Evolutionary conservation across 2,329 filamentous ascomycete genomes (phyloP).

Genomic region (Diaporthe citriasiana): DNA sequence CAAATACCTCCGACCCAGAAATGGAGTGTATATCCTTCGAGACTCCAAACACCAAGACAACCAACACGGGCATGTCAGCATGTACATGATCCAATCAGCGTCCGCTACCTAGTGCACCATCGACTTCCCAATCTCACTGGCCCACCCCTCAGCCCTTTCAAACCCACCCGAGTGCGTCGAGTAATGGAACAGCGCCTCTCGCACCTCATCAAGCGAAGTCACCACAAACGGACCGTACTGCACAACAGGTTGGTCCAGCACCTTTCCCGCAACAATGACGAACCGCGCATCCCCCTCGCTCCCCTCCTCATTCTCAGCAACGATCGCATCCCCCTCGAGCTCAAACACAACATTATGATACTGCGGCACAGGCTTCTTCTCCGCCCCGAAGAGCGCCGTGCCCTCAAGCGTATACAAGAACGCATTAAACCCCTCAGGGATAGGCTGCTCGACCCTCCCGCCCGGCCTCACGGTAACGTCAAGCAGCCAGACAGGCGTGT

Average conservation of each 20-base stretch:
- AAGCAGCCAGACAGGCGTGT: slow-evolving; percentile 97
- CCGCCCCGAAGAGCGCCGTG: slow-evolving; percentile 72
- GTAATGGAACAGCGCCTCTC: slow-evolving; percentile 83
- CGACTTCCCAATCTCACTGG: slow-evolving; percentile 87
- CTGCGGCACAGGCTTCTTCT: slow-evolving; percentile 68
- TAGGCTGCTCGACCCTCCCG: slow-evolving; percentile 78
- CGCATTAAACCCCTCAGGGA: slow-evolving; percentile 88
- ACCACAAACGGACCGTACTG: slow-evolving; percentile 92
- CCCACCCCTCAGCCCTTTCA: slow-evolving; percentile 83
- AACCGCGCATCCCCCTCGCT: slow-evolving; percentile 72
- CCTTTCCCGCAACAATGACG: slow-evolving; percentile 83
- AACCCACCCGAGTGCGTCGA: slow-evolving; percentile 82
- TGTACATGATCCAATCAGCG: neutral
- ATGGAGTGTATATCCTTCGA: neutral
- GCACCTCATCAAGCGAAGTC: slow-evolving; percentile 78
- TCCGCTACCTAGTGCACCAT: slow-evolving; percentile 64
- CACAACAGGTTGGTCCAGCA: slow-evolving; percentile 83
- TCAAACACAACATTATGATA: slow-evolving; percentile 95
- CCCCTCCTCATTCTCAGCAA: slow-evolving; percentile 76
- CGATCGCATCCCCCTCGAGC: slow-evolving; percentile 80
- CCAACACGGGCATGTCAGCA: neutral
- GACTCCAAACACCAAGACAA: neutral
- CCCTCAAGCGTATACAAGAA: slow-evolving; percentile 91
- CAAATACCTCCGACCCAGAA: neutral
- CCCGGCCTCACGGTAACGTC: slow-evolving; percentile 87